Evolutionary conservation across 2,329 filamentous ascomycete species (phyloP), one percentile per base, ranked within the genome.

Genomic region (Cytospora piceae): DNA sequence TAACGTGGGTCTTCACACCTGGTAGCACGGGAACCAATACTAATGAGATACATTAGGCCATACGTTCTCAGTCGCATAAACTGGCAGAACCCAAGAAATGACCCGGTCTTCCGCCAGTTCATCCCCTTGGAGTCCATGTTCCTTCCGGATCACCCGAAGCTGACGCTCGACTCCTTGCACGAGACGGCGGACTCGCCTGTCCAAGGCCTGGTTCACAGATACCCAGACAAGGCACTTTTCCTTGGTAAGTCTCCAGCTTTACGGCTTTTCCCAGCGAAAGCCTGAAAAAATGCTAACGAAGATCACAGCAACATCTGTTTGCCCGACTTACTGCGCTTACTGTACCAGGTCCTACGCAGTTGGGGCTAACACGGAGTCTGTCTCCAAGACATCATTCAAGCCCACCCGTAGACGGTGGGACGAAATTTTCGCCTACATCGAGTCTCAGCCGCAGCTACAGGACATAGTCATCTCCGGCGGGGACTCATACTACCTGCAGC

Each of bases 381-480:
- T 88, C 3, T 77, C 77, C 29, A 87, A 82, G 70, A 71, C 71
- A 61, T 74, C 75, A 2, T 74, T 80, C 63, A 80, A 78, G 66
- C 78, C 81, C 0, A 74, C 72, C 1, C 71, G 70, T 11, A 70
- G 70, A 59, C 78, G 82, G n/a, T 87, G 87, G 82, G 79, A 87
- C n/a, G 72, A 76, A 2, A 80, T 82, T n/a, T 83, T 88, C 63
- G 73, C 79, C 2, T 85, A 89, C 72, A 86, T 90, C 57, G 81
- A 81, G 70, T 74, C 73, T 54, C 83, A 76, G 17, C 79, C 80
- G 1, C 73, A 69, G 2, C 75, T 89, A 7, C 78, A 82, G 39
- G 87, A 89, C 70, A 82, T 89, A 42, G 86, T 89, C 0, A 79
- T 89, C 11, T 89, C 87, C 0, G 87, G 87, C 0, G 87, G 87